Base-by-base conservation (phyloP, 73 alveolate genomes). In the Effrenium voratum region DNA sequence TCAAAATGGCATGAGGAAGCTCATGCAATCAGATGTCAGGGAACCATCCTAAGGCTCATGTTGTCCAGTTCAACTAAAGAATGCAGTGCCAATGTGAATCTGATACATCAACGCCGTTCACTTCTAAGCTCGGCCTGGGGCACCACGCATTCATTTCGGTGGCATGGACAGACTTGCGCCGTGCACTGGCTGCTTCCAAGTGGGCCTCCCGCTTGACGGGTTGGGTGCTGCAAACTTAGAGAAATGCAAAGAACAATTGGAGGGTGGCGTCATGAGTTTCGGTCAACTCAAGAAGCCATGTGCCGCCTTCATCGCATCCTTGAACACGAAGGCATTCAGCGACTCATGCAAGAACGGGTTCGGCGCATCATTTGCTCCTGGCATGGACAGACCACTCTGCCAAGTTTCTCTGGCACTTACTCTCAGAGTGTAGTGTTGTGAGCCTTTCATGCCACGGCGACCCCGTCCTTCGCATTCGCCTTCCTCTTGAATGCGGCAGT, bases 291-390 rank as follows among this genome's bases (percentile, higher is more conserved):
- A 32, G 36, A 60, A 60, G 5, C 36, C 34, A 3, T 22, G 12
- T 15, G 38, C 38, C 0, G 66, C 88, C 88, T 77, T 44, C 88
- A 77, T 77, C 5, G 63, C 45, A 3, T 77, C 88, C 66, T 77
- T 77, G 88, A 77, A 77, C 32, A 77, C 88, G 28, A 77, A 77
- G 68, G 68, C 88, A 24, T 77, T 43, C 88, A 77, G n/a, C 8
- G 68, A 32, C 5, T 44, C 63, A 24, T 2, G 28, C 15, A 22
- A 49, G 63, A 77, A 77, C 30, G 88, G 88, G 28, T 77, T 77
- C 5, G 88, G 88, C 6, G 88, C 88, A 41, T 77, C 88, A 77
- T 77, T 34, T 16, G 63, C 34, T n/a, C 85, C 85, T 75, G 57
- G 34, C 40, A 34, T 24, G 34, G 3, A 36, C 30, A 4, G 3